Base-by-base conservation (phyloP, 495 filamentous ascomycete genomes). In the Xylaria grammica region DNA sequence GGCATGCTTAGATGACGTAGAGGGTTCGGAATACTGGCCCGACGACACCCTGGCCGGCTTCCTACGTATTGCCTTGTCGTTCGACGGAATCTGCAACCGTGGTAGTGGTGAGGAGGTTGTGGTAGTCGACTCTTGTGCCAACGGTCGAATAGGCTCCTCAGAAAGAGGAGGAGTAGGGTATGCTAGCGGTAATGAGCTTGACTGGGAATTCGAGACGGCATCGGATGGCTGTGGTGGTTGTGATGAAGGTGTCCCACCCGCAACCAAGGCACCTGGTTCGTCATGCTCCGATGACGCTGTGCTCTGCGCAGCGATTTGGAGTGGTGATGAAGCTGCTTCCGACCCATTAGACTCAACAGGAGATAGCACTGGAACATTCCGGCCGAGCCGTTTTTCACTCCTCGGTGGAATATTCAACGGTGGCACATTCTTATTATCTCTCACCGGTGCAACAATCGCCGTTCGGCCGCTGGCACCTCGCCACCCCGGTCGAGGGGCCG, bases 391-490 rank as follows among this genome's bases (percentile, higher is more conserved):
- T 65, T 75, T 80, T 42, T 63, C 74, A 64, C 72, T 81, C 71
- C 78, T 82, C 26, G 73, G 79, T 7, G 83, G 82, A 45, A 83
- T 73, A 45, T 67, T 78, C 26, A 85, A 54, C 8, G 79, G 78
- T 17, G 77, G 61, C 4, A 81, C 77, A 38, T 75, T 67, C 29
- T 70, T 72, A 30, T 72, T 75, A 63, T 84, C 84, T 52, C 60
- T 74, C 5, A 84, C 78, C 8, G 81, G 79, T 9, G 80, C 74
- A 38, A 85, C 81, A 19, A 85, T 64, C 3, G 79, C 70, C 40
- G 74, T 76, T 60, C 83, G 77, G 3, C 84, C 84, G 63, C 81
- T 85, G 40, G 84, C 79, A 8, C 84, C 84, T 59, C 78, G 75
- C 84, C 84, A 85, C 64, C 77, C 78, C 6, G 84, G 84, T n/a